A percentile compares a stretch with the other conserved stretches of the same genome.
Conservation (phyloP, 192 early-diverging fungal species). For the Gonapodya sp. region DNA sequence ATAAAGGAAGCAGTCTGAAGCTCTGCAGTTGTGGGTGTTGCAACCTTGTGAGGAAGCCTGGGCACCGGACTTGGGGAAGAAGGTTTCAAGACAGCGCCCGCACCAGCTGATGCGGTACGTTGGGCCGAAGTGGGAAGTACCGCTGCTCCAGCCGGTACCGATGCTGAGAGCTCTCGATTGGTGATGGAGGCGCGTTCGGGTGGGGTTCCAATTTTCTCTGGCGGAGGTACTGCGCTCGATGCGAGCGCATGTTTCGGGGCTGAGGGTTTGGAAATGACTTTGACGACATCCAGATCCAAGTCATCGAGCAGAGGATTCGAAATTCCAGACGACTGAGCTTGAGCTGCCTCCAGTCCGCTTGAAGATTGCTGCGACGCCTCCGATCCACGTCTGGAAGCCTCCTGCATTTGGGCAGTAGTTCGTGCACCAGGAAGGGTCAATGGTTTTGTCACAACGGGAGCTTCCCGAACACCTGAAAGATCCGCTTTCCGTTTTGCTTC, state of each 20-base stretch:
- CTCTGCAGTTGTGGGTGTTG: background rate
- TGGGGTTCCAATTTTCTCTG: background rate
- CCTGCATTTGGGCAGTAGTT: background rate
- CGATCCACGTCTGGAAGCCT: background rate
- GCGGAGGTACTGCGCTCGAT: background rate
- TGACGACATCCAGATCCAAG: background rate
- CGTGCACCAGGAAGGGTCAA: background rate
- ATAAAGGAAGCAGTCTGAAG: background rate
- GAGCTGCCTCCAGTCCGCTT: background rate
- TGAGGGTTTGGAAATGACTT: background rate
- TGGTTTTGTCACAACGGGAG: background rate
- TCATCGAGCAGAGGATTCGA: background rate
- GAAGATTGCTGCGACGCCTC: background rate
- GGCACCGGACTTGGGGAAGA: too few relatives aligned
- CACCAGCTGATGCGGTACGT: too few relatives aligned
- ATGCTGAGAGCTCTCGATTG: too few relatives aligned
- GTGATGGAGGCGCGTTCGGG: background rate
- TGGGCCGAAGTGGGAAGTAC: too few relatives aligned
- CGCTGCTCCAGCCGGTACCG: too few relatives aligned
- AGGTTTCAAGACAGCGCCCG: too few relatives aligned
- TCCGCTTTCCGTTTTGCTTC: background rate
- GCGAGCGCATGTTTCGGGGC: background rate
- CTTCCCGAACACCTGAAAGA: background rate
- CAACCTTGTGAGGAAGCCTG: background rate
- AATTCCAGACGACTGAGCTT: background rate